phyloP scores from a whole-genome alignment of 179 eudicot species.

The Actinidia chinensis region DNA sequence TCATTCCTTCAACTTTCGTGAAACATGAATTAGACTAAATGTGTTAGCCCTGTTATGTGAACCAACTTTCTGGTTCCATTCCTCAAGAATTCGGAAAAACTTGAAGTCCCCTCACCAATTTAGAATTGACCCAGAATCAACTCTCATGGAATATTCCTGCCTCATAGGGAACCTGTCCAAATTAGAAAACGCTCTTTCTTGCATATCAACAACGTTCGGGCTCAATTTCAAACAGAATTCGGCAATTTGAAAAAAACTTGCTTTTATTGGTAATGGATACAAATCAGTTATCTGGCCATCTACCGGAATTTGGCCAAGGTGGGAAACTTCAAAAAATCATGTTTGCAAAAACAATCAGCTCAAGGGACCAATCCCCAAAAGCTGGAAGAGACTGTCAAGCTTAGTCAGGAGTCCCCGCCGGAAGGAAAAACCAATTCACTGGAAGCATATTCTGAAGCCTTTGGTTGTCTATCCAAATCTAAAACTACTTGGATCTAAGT shows the following conservation, averaged over 20 bases:
- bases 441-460: slow-evolving; percentile 27
- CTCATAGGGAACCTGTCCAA: slow-evolving; percentile 31
- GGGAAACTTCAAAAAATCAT: slow-evolving; percentile 35
- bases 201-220: slow-evolving; percentile 15
- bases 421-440: slow-evolving; percentile 20
- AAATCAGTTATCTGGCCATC: slow-evolving; percentile 40
- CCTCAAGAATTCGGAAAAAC: slow-evolving; percentile 28
- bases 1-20: slow-evolving; percentile 44
- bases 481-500: slow-evolving; percentile 22
- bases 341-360: slow-evolving; percentile 33
- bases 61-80: slow-evolving; percentile 42
- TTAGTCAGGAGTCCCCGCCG: slow-evolving; percentile 14
- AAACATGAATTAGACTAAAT: slow-evolving; percentile 30
- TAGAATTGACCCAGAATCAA: too few species aligned
- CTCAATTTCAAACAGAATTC: slow-evolving; percentile 37
- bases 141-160: too few species aligned
- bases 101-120: background rate
- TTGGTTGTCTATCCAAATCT: slow-evolving; percentile 30
- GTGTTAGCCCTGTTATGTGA: slow-evolving; percentile 33
- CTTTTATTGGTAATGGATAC: slow-evolving; percentile 25
- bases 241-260: slow-evolving; percentile 38
- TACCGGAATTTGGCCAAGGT: slow-evolving; percentile 45
- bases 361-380: slow-evolving; percentile 21
- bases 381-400: slow-evolving; percentile 31
- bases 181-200: background rate